phyloP scores from a whole-genome alignment of 1,284 basidiomycete species.

The Ceratorhiza oryzae-sativae region DNA sequence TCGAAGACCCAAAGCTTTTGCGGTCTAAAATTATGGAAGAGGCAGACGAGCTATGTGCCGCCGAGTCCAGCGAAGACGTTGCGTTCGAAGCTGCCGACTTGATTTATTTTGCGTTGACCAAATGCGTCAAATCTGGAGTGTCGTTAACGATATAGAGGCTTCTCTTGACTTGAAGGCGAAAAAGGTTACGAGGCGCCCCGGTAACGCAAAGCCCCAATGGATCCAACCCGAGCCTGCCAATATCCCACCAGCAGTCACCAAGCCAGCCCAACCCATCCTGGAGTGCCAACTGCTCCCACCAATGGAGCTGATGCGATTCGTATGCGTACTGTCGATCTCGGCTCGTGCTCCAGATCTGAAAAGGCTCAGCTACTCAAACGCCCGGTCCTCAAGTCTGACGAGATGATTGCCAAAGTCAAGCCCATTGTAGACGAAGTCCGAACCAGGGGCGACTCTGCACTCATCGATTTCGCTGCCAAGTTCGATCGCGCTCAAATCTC shows the following conservation, averaged over 20 bases:
- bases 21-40: conserved; percentile 98
- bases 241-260: conserved; percentile 44
- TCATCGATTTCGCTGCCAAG: conserved; percentile 90
- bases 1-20: conserved; percentile 82
- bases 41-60: conserved; percentile 93
- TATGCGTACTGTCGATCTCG: conserved; percentile 77
- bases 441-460: conserved; percentile 82
- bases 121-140: conserved; percentile 88
- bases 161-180: conserved; percentile 87
- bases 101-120: conserved; percentile 90
- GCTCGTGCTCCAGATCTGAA: conserved; percentile 62
- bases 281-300: conserved; percentile 46
- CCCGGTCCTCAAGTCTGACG: conserved; percentile 89
- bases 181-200: conserved; percentile 87
- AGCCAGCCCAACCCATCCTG: conserved; percentile 48
- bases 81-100: conserved; percentile 97
- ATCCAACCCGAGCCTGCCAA: conserved; percentile 51
- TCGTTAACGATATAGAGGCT: conserved; percentile 84
- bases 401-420: conserved; percentile 94
- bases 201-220: conserved; percentile 94
- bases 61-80: conserved; percentile 82
- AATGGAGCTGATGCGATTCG: conserved; percentile 58
- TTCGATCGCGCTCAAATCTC: conserved; percentile 83
- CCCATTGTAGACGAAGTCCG: conserved; percentile 94
- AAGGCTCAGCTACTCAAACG: conserved; percentile 79